Base-by-base conservation (phyloP, 2,329 filamentous ascomycete genomes). In the Colletotrichum sp. region DNA sequence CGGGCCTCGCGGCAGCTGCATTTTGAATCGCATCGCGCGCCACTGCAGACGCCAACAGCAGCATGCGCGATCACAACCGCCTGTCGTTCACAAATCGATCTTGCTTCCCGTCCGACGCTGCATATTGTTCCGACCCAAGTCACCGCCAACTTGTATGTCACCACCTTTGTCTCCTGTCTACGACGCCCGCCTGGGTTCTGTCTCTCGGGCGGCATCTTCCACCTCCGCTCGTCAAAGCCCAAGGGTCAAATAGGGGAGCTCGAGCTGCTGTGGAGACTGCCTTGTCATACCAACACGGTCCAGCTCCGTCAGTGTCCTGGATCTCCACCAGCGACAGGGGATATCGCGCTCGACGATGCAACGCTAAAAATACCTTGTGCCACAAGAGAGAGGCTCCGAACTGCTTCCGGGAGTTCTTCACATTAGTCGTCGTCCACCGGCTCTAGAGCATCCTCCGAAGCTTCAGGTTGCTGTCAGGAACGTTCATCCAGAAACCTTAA, bases 301-400 rank as follows among this genome's bases (percentile, higher is more conserved):
- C 73, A 68, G 73, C 39, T 71, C 59, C 28, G 34, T 64, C 32
- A 26, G 55, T 59, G 64, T 49, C 36, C 44, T 60, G 64, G 26
- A 49, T 59, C 59, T 59, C 60, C 65, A 36, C 39, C 62, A 39
- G 71, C 18, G 28, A 66, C 64, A 66, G 60, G 65, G 74, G 10
- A 59, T 18, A 34, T 65, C 26, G 59, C 49, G 34, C 44, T 76
- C 34, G 36, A 73, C 68, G 72, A 73, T 73, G 59, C 64, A 32
- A 69, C 64, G 65, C 74, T 74, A 76, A 69, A 76, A 74, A 74
- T 74, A 74, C 73, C 44, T 28, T 52, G 65, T 69, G 39, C 36
- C 71, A 66, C 74, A 39, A 52, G 15, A 49, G 36, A 66, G 26
- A 69, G 59, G 21, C 64, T 74, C 70, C 65, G 65, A 76, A 69